Percentiles rank a stretch among this genome's conserved stretches.
These are phyloP conservation scores for Cornus controversa DNA, from an alignment of 148 eudicot species.

Conservation along the genomic window DNA sequence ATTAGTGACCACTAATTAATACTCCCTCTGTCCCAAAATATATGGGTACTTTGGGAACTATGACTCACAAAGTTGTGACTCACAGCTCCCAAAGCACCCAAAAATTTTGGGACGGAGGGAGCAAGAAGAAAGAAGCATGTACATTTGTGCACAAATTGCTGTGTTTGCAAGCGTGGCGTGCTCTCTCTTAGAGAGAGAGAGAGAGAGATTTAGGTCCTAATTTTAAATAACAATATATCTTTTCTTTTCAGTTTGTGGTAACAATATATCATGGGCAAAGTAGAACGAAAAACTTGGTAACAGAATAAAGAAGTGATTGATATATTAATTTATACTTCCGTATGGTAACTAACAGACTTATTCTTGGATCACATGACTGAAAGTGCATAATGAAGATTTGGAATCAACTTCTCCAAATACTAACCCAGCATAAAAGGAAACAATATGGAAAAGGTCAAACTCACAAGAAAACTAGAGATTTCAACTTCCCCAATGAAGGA, in stretches of 20 bases:
- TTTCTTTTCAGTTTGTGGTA: neutral
- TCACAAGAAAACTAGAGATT: conserved; percentile 78
- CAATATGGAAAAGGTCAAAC: conserved; percentile 20
- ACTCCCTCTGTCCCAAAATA: too few relatives aligned
- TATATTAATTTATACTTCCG: neutral
- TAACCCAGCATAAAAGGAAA: too few relatives aligned
- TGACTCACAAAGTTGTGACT: too few relatives aligned
- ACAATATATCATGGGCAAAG: neutral
- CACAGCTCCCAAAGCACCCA: too few relatives aligned
- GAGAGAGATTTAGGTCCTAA: neutral
- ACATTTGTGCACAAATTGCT: neutral
- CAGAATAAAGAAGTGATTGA: neutral
- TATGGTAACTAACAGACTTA: neutral
- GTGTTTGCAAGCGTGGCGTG: neutral
- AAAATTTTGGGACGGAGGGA: too few relatives aligned
- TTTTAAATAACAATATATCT: neutral
- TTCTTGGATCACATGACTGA: neutral
- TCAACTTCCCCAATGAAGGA: conserved; percentile 58
- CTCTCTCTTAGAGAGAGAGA: neutral
- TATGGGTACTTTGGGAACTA: too few relatives aligned
- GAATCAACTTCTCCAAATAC: too few relatives aligned
- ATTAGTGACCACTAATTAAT: neutral
- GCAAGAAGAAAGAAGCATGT: neutral
- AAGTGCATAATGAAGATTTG: neutral
- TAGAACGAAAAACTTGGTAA: too few relatives aligned